These are phyloP conservation scores for Candida montana DNA, from an alignment of 805 yeast genomes.

Conservation along the genomic window DNA sequence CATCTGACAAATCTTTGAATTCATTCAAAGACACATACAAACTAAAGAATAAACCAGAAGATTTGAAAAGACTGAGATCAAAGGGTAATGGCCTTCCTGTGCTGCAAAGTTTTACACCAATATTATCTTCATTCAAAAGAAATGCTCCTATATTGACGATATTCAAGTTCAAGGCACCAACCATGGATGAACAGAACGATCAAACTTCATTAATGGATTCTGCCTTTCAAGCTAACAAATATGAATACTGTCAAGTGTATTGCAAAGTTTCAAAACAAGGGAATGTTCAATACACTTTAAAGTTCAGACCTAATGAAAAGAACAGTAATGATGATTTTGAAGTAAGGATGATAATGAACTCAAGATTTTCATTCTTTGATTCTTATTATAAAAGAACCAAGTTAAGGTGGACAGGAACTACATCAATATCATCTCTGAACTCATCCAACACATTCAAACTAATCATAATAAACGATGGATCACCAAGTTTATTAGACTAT, in stretches of 20 bases:
- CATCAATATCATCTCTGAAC: conserved; percentile 30
- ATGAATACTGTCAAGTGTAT: conserved; percentile 30
- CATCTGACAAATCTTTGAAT: conserved; percentile 29
- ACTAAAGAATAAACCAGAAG: conserved; percentile 23
- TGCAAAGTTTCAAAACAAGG: conserved; percentile 20
- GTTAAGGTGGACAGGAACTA: conserved; percentile 36
- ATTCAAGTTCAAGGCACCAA: conserved; percentile 22
- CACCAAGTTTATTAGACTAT: conserved; percentile 27
- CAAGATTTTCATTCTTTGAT: conserved; percentile 29
- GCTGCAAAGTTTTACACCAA: conserved; percentile 28
- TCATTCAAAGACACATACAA: conserved; percentile 20
- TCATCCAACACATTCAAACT: conserved; percentile 32
- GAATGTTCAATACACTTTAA: conserved; percentile 26
- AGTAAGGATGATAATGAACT: conserved; percentile 27
- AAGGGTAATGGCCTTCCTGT: conserved; percentile 31
- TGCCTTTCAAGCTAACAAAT: conserved; percentile 18
- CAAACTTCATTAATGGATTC: background rate
- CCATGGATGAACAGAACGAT: background rate
- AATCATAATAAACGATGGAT: conserved; percentile 28
- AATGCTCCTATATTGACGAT: conserved; percentile 27
- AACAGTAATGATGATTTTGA: conserved; percentile 16
- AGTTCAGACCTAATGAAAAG: conserved; percentile 23
- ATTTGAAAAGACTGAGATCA: conserved; percentile 7
- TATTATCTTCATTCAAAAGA: conserved; percentile 27
- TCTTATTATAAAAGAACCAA: conserved; percentile 26